Evolutionary conservation across 176 grass and related monocot genomes (phyloP).

Genomic region (Oryza officinalis): DNA sequence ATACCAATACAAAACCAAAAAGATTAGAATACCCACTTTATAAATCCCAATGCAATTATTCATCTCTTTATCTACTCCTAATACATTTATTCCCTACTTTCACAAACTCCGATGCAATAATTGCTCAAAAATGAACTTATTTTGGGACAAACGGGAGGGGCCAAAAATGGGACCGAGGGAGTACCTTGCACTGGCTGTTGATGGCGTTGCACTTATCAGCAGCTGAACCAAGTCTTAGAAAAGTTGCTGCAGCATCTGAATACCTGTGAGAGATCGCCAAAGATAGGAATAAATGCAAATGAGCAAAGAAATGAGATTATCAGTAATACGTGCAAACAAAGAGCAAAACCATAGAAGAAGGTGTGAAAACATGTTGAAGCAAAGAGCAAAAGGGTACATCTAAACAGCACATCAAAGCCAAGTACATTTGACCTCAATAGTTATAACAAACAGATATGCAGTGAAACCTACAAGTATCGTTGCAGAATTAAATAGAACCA

Average conservation of each 20-base stretch:
- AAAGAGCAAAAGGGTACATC: neutral
- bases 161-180: too few species aligned
- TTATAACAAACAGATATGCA: neutral
- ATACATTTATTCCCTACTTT: too few species aligned
- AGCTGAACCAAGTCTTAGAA: slow-evolving; percentile 79
- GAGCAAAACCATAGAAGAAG: too few species aligned
- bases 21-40: too few species aligned
- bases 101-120: too few species aligned
- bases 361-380: neutral
- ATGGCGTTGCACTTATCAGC: slow-evolving; percentile 95
- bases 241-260: slow-evolving; percentile 79
- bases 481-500: neutral
- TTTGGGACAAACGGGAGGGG: too few species aligned
- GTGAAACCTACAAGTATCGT: neutral
- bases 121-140: too few species aligned
- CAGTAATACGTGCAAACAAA: neutral
- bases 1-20: too few species aligned
- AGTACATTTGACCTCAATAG: neutral
- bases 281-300: slow-evolving; percentile 11
- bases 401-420: slow-evolving; percentile 1
- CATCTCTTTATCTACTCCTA: too few species aligned
- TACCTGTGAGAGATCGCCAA: slow-evolving; percentile 52
- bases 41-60: too few species aligned
- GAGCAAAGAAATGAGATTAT: neutral
- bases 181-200: slow-evolving; percentile 99